These are phyloP conservation scores for Tympanopsis confertula DNA, from an alignment of 2,329 filamentous ascomycete genomes.

Conservation along the genomic window DNA sequence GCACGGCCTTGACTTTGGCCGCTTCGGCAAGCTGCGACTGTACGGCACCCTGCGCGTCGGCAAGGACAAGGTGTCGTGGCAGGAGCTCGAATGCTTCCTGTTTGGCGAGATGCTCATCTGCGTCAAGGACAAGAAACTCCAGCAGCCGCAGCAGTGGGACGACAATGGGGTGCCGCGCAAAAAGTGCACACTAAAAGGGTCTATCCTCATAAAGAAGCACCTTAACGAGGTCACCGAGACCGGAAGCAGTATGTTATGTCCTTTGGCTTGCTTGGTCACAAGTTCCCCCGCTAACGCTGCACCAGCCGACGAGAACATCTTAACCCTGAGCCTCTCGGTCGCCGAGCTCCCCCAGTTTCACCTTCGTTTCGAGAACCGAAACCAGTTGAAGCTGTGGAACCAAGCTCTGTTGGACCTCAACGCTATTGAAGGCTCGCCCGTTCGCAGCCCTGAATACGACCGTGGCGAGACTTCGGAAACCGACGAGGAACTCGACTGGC, in stretches of 20 bases:
- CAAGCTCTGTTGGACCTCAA: slow-evolving; percentile 78
- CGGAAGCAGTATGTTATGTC: slow-evolving; percentile 29
- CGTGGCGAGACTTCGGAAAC: slow-evolving; percentile 66
- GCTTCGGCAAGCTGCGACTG: slow-evolving; percentile 82
- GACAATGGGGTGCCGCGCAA: slow-evolving; percentile 39
- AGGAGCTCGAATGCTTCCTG: slow-evolving; percentile 91
- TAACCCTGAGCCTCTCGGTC: slow-evolving; percentile 85
- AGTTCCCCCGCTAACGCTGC: slow-evolving; percentile 17
- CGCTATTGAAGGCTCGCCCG: slow-evolving; percentile 48
- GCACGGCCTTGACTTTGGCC: slow-evolving; percentile 87
- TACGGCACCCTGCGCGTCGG: slow-evolving; percentile 86
- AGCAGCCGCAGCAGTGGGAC: slow-evolving; percentile 53
- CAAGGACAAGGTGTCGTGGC: slow-evolving; percentile 93
- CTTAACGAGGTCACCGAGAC: slow-evolving; percentile 76
- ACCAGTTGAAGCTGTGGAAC: slow-evolving; percentile 82
- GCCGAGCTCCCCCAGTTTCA: slow-evolving; percentile 92
- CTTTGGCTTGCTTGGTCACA: slow-evolving; percentile 13
- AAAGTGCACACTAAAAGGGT: slow-evolving; percentile 86
- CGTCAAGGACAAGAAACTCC: slow-evolving; percentile 86
- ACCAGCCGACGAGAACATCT: slow-evolving; percentile 61
- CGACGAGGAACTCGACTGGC: slow-evolving; percentile 76
- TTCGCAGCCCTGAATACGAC: slow-evolving; percentile 68
- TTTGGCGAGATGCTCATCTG: slow-evolving; percentile 99
- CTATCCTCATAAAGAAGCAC: slow-evolving; percentile 96
- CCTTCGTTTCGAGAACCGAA: slow-evolving; percentile 72